Evolutionary conservation across 257 asterid genomes (phyloP).

Genomic region (Lantana camara): DNA sequence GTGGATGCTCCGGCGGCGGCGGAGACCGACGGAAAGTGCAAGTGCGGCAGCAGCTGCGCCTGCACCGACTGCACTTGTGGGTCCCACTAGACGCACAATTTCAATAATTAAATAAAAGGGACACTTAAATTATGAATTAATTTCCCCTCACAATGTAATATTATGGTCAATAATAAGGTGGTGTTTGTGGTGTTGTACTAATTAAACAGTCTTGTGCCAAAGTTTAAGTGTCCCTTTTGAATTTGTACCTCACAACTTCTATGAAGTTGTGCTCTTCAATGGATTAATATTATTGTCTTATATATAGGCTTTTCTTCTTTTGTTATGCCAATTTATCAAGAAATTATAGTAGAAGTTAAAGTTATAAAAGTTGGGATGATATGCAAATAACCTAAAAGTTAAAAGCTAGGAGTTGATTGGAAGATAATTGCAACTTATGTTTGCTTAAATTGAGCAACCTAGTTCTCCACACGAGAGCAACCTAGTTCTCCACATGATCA

Average conservation of each 20-base stretch:
- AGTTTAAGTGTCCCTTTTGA: constrained; percentile 32
- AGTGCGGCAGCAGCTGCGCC: constrained; percentile 42
- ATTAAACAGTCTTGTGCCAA: background rate
- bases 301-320: no score
- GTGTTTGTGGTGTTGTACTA: background rate
- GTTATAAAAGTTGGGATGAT: no score
- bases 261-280: constrained; percentile 4
- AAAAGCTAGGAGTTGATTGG: no score
- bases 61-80: constrained; percentile 68
- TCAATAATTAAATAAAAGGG: constrained; percentile 28
- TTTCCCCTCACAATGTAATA: no score
- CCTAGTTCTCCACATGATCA: no score
- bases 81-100: constrained; percentile 29
- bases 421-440: no score
- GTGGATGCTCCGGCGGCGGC: no score
- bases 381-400: no score
- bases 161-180: background rate
- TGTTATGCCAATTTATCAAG: no score
- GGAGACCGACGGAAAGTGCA: constrained; percentile 20
- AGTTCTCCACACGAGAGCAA: no score
- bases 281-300: constrained; percentile 12
- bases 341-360: no score
- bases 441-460: no score
- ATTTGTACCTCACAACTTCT: background rate
- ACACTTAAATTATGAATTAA: constrained; percentile 19